Evolutionary conservation across 1,284 basidiomycete species (phyloP).

Genomic region (Naganishia albida): DNA sequence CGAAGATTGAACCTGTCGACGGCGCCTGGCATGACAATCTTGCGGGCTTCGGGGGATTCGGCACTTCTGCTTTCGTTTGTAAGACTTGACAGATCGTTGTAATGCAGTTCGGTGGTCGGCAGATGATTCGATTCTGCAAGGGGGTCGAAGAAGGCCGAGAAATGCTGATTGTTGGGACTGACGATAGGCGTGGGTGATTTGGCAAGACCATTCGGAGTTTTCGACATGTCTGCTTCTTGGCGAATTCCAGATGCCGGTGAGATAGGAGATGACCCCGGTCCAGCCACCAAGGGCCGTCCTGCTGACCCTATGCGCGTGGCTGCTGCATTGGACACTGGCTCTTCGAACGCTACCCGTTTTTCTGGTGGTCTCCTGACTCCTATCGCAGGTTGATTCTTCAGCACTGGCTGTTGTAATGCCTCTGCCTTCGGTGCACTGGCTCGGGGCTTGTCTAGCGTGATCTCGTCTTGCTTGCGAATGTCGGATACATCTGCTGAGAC

Average conservation of each 20-base stretch:
- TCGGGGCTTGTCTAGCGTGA: no score
- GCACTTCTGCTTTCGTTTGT: slow-evolving; percentile 16
- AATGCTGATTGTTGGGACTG: not conserved
- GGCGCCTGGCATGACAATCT: not conserved
- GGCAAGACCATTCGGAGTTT: not conserved
- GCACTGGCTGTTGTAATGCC: slow-evolving; percentile 15
- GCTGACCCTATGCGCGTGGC: not conserved
- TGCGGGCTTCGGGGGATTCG: slow-evolving; percentile 16
- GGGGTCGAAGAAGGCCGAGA: slow-evolving; percentile 20
- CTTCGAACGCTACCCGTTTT: slow-evolving; percentile 23
- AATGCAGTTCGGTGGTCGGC: slow-evolving; percentile 13
- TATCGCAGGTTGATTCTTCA: not conserved
- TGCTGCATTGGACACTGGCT: not conserved
- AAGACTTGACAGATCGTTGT: slow-evolving; percentile 15
- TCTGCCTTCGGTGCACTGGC: not conserved
- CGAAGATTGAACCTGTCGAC: slow-evolving; percentile 14
- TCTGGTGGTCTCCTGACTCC: slow-evolving; percentile 33
- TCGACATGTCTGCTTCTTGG: not conserved
- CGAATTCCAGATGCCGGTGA: not conserved
- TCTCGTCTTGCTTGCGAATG: not conserved
- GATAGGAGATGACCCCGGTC: no score
- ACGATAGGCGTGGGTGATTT: not conserved
- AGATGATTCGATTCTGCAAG: slow-evolving; percentile 19
- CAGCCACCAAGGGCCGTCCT: not conserved
- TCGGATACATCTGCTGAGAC: not conserved